A percentile compares a stretch with the other conserved stretches of the same genome.
These are phyloP conservation scores for Schizophyllum amplum DNA, from an alignment of 1,284 basidiomycete species.

Conservation along the genomic window DNA sequence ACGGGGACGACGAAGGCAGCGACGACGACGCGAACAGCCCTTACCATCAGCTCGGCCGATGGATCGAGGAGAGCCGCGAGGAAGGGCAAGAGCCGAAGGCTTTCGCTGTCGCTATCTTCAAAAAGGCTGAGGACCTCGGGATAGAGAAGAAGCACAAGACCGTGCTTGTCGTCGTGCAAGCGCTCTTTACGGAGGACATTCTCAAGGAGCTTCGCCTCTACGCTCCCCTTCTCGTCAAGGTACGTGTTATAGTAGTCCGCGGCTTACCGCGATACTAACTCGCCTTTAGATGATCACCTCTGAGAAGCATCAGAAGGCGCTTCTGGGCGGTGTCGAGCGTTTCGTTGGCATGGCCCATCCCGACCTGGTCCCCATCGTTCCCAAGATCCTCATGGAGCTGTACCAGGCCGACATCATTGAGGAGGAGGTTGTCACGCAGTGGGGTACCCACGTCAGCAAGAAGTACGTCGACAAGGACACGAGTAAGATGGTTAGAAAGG, in stretches of 20 bases:
- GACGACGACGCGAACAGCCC: slow-evolving; percentile 86
- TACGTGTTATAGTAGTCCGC: slow-evolving; percentile 26
- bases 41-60: slow-evolving; percentile 77
- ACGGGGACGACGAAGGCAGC: slow-evolving; percentile 76
- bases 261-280: background rate
- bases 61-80: slow-evolving; percentile 78
- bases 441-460: slow-evolving; percentile 97
- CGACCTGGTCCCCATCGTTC: slow-evolving; percentile 59
- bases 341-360: slow-evolving; percentile 68
- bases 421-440: slow-evolving; percentile 85
- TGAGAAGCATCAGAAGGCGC: slow-evolving; percentile 94
- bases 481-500: slow-evolving; percentile 93
- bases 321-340: slow-evolving; percentile 86
- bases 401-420: slow-evolving; percentile 94
- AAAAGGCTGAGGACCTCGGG: slow-evolving; percentile 87
- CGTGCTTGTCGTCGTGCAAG: slow-evolving; percentile 78
- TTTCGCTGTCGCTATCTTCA: slow-evolving; percentile 64
- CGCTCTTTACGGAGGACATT: slow-evolving; percentile 80
- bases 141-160: slow-evolving; percentile 97
- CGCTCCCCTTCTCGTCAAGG: slow-evolving; percentile 75
- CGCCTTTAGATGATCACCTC: slow-evolving; percentile 55
- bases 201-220: slow-evolving; percentile 70
- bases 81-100: slow-evolving; percentile 36
- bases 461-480: slow-evolving; percentile 97
- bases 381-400: slow-evolving; percentile 92